Evolutionary conservation across 352 stramenopile species (phyloP).

Genomic region (Thraustochytrium aureum): DNA sequence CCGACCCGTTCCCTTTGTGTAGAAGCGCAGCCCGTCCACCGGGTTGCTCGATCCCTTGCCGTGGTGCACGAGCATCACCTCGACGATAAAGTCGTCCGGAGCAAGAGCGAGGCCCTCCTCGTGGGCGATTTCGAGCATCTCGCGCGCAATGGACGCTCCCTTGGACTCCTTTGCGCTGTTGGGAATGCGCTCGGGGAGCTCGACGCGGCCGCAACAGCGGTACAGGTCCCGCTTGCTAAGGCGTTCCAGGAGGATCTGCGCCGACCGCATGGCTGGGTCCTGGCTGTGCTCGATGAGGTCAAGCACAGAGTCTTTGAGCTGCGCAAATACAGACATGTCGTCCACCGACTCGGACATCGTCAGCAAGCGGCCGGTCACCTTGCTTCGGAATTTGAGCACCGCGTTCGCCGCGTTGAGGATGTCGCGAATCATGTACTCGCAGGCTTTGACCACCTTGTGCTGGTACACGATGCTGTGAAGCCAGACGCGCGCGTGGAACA

Average conservation of each 20-base stretch:
- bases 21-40: conserved; percentile 76
- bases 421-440: conserved; percentile 85
- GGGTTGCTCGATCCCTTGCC: conserved; percentile 80
- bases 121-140: conserved; percentile 66
- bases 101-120: conserved; percentile 62
- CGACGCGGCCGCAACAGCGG: conserved; percentile 76
- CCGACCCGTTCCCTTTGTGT: conserved; percentile 55
- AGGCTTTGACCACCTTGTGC: conserved; percentile 77
- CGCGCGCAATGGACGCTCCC: conserved; percentile 64
- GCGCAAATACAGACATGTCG: conserved; percentile 67
- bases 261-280: conserved; percentile 61
- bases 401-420: conserved; percentile 69
- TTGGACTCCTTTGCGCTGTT: conserved; percentile 55
- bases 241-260: conserved; percentile 69
- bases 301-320: conserved; percentile 75
- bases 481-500: conserved; percentile 80
- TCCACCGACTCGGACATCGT: conserved; percentile 56
- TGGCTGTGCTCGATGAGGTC: conserved; percentile 72
- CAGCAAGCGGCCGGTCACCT: background rate
- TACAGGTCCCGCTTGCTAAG: conserved; percentile 73
- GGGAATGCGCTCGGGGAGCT: conserved; percentile 67
- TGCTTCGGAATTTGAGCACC: conserved; percentile 61
- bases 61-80: conserved; percentile 74
- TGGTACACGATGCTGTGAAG: conserved; percentile 83
- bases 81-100: conserved; percentile 74